Evolutionary conservation across 495 filamentous ascomycete species (phyloP).

Genomic region (Annulohypoxylon stygium): DNA sequence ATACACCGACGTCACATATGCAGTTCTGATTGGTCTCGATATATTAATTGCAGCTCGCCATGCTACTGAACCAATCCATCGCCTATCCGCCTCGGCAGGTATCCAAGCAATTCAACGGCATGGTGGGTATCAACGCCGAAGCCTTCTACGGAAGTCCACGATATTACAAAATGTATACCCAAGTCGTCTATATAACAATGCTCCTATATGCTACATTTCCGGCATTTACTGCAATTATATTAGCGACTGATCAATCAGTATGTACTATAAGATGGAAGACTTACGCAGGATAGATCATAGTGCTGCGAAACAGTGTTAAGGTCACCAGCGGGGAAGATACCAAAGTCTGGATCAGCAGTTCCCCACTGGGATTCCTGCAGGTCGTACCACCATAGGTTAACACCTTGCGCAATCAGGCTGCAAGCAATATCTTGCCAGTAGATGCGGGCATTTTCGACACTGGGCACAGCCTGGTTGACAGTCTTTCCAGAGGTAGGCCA

Average conservation of each 20-base stretch:
- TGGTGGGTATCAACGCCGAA: slow-evolving; percentile 35
- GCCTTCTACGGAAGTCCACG: not conserved
- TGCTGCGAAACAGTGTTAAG: slow-evolving; percentile 60
- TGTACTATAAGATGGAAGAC: not conserved
- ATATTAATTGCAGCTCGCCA: slow-evolving; percentile 14
- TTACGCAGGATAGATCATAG: slow-evolving; percentile 68
- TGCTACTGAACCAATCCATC: slow-evolving; percentile 17
- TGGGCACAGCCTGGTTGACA: slow-evolving; percentile 70
- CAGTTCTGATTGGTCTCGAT: not conserved
- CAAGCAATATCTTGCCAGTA: slow-evolving; percentile 84
- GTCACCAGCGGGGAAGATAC: slow-evolving; percentile 58
- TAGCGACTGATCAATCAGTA: not conserved
- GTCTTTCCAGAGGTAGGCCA: slow-evolving; percentile 76
- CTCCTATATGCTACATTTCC: not conserved
- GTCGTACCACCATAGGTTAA: slow-evolving; percentile 79
- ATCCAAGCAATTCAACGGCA: slow-evolving; percentile 14
- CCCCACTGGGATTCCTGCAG: slow-evolving; percentile 71
- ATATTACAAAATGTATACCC: slow-evolving; percentile 34
- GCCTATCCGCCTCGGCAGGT: slow-evolving; percentile 4
- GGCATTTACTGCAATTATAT: slow-evolving; percentile 17
- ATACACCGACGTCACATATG: not conserved
- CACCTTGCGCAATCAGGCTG: slow-evolving; percentile 67
- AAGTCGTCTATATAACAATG: slow-evolving; percentile 22
- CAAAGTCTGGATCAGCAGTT: slow-evolving; percentile 74
- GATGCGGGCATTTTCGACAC: slow-evolving; percentile 71